Base-by-base conservation (phyloP, 2,329 filamentous ascomycete genomes). In the Fusarium verrucosum region DNA sequence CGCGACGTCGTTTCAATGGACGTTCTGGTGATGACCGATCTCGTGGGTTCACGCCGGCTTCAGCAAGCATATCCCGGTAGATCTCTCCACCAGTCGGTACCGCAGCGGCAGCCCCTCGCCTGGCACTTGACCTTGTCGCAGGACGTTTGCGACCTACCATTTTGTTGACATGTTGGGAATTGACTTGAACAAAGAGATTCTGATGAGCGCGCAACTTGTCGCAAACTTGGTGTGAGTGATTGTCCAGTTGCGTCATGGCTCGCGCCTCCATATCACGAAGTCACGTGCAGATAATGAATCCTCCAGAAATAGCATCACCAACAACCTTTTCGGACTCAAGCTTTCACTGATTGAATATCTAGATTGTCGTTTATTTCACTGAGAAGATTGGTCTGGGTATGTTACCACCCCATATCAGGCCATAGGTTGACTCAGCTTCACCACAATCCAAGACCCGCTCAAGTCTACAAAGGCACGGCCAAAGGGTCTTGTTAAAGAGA, bases 31-130 rank as follows among this genome's bases (percentile, higher is more conserved):
- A 72, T 65, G 55, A 68, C 44, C 51, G 65, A 23, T 65, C 53
- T 23, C 52, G 61, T 22, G 62, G 53, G 37, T 72, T 72, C 25
- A 82, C 75, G n/a, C 81, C 78, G n/a, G 78, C 82, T 62, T 84
- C 82, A 13, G 73, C 73, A 30, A 85, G 76, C 81, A 85, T 82
- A 60, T 83, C 77, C 37, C 73, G 76, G 66, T 84, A 84, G 30
- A 85, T 76, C 25, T 79, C 74, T 20, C 77, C 76, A 10, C 70
- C 73, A n/a, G 65, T 70, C 17, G 68, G 58, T 23, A 38, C 56
- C 10, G 62, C 56, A 9, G 47, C 55, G 9, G 51, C 59, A 36
- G 46, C 64, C 32, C 38, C 50, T 19, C 59, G 54, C 20, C 66
- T 65, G 50, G 50, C 65, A 38, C 62, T 70, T 22, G 68, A 69